Evolutionary conservation across 768 basidiomycete species (phyloP), one percentile per base, ranked within the genome.

Genomic region (Phanerodontia chrysosporium): DNA sequence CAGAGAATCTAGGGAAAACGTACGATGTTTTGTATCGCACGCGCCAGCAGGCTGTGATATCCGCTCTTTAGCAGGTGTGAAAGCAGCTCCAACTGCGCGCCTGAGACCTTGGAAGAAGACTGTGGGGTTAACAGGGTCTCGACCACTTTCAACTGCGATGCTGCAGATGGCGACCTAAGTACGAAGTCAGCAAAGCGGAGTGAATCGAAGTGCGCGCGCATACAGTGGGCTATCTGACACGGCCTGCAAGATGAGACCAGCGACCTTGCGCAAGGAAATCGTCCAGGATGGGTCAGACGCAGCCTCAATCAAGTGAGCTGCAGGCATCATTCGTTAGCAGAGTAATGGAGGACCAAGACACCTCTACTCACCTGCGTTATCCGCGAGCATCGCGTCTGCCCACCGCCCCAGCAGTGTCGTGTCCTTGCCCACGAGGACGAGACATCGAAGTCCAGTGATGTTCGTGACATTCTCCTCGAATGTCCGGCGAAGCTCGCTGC

Each of bases 391-490:
- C 18, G 68, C 68, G 25, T 62, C 63, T 8, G 80, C 77, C 84
- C 84, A 86, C 29, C 62, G 65, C 6, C 70, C 76, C 21, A 87
- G 67, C 4, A 75, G 72, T 22, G 74, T 70, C 48, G 81, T 76
- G 62, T 84, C 80, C 32, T 61, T 61, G 13, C 84, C 84, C 51
- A 88, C 75, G 24, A 91, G 76, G 21, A 87, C 83, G 22, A 90
- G 75, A 69, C 83, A 85, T 57, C 91, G 73, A 64, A 90, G 70
- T 12, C 83, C 87, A 8, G 75, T 79, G 49, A 90, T 63, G 9
- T 80, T 75, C 3, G 73, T 73, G 2, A 83, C 70, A 67, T 89
- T 83, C 2, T 71, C 64, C 60, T 81, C 78, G 63, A 90, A 89
- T 9, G 69, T 58, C 28, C 52, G 65, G 54, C 78, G 73, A 69